Percentiles rank a stretch among this genome's conserved stretches.
Evolutionary conservation across 345 rosid genomes (phyloP).

Genomic region (Gossypium rotundifolium): DNA sequence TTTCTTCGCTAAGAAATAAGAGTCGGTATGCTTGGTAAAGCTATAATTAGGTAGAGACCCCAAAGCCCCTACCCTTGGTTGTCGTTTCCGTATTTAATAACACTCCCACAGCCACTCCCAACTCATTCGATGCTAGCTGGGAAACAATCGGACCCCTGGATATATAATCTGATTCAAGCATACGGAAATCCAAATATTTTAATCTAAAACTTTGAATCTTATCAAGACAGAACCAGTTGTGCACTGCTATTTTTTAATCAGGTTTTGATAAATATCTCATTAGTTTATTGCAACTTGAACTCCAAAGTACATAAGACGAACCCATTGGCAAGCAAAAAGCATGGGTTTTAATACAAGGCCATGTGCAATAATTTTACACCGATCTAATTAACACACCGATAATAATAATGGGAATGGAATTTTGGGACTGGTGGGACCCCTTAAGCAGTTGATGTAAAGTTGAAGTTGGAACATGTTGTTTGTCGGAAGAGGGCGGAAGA

Average conservation of each 20-base stretch:
- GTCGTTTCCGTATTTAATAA: too few species aligned
- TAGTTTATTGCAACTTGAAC: not conserved
- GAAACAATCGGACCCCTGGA: too few species aligned
- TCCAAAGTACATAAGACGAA: not conserved
- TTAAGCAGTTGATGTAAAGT: not conserved
- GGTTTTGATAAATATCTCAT: not conserved
- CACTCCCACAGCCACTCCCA: too few species aligned
- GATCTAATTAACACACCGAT: too few species aligned
- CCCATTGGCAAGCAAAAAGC: not conserved
- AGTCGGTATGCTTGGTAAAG: too few species aligned
- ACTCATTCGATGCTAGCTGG: too few species aligned
- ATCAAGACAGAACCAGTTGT: not conserved
- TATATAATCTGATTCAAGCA: too few species aligned
- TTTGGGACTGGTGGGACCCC: not conserved
- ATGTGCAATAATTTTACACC: not conserved
- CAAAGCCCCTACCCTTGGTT: too few species aligned
- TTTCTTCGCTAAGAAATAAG: too few species aligned
- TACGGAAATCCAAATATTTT: not conserved
- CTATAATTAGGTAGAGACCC: too few species aligned
- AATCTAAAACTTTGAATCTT: too few species aligned
- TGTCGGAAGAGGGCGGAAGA: not conserved
- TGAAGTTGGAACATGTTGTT: not conserved
- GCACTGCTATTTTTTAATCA: not conserved
- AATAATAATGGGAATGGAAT: not conserved
- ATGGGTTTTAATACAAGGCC: not conserved